Evolutionary conservation across 2,329 filamentous ascomycete genomes (phyloP).

Genomic region (Cladosporium sphaerospermum): DNA sequence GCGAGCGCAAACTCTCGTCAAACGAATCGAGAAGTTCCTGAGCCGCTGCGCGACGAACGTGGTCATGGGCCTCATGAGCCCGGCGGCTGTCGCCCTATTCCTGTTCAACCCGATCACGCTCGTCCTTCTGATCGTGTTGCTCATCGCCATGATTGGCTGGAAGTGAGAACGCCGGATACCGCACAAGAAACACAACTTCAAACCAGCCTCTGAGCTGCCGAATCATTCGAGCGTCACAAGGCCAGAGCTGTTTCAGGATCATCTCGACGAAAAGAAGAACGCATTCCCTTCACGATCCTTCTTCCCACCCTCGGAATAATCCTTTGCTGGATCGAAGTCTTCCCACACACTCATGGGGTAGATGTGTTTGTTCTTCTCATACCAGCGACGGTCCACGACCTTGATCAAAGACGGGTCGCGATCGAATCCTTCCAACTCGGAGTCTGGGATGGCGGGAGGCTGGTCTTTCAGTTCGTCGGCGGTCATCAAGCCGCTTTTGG

Average conservation of each 20-base stretch:
- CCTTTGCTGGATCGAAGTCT: conserved; percentile 83
- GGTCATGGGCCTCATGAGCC: conserved; percentile 28
- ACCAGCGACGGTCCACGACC: conserved; percentile 94
- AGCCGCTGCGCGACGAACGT: conserved; percentile 25
- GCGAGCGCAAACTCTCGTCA: conserved; percentile 20
- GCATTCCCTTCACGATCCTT: conserved; percentile 85
- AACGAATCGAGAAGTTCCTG: conserved; percentile 23
- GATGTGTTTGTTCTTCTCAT: conserved; percentile 96
- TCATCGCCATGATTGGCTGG: conserved; percentile 16
- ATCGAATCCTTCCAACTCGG: conserved; percentile 60
- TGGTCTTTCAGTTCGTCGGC: conserved; percentile 11
- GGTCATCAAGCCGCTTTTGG: conserved; percentile 10
- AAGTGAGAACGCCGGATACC: background rate
- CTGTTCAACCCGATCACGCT: conserved; percentile 27
- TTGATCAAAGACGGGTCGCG: conserved; percentile 82
- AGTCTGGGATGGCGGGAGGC: conserved; percentile 34
- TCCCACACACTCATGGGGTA: conserved; percentile 95
- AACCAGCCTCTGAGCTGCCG: background rate
- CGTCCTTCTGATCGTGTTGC: conserved; percentile 19
- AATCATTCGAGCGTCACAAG: background rate
- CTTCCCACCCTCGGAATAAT: conserved; percentile 70
- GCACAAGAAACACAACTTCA: background rate
- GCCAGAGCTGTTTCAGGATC: background rate
- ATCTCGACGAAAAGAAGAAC: conserved; percentile 56
- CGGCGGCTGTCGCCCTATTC: conserved; percentile 26